Evolutionary conservation across 768 basidiomycete species (phyloP), one percentile per base, ranked within the genome.

Genomic region (Leccinum obscurum): DNA sequence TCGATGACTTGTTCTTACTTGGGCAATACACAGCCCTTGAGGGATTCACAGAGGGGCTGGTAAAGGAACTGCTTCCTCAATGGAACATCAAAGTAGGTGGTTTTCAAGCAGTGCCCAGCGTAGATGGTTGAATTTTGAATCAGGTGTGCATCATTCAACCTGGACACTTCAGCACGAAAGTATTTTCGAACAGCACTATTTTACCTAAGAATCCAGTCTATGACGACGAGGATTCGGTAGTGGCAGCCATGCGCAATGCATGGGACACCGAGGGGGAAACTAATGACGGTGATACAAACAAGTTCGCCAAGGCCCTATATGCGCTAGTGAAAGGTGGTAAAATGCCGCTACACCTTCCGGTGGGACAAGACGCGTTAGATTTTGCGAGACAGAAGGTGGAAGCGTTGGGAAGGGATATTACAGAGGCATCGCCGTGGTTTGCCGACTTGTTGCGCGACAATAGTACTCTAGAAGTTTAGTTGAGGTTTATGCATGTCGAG

Each of bases 361-460:
- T 61, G 24, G 59, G 59, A 46, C 34, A 49, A 35, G 61, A 59
- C 34, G 46, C 55, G 34, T 46, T 64, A 6, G 44, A 20, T 41
- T 35, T 22, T 2, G 11, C 54, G 17, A 46, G 48, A 32, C 34
- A 20, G 20, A 49, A 37, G 28, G 30, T 41, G 6, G 46, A 62
- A 44, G 44, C 14, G 10, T 13, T 61, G n/a, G 35, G 22, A 14
- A 52, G 11, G 20, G 51, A 32, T 2, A 51, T 54, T 6, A 17
- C 20, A 5, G 64, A 56, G 17, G 52, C 52, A 7, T 44, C 26
- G 34, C 37, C 22, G 4, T 64, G 56, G 57, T 56, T 57, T 6
- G 52, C 17, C 3, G 56, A 64, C 56, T 32, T 64, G 56, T 35
- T 57, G 34, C 35, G 41, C 6, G 54, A 55, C 9, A 30, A 28